Percentiles rank a stretch among this genome's conserved stretches.
These are phyloP conservation scores for Phytophthora aleatoria DNA, from an alignment of 352 stramenopile genomes.

Conservation along the genomic window DNA sequence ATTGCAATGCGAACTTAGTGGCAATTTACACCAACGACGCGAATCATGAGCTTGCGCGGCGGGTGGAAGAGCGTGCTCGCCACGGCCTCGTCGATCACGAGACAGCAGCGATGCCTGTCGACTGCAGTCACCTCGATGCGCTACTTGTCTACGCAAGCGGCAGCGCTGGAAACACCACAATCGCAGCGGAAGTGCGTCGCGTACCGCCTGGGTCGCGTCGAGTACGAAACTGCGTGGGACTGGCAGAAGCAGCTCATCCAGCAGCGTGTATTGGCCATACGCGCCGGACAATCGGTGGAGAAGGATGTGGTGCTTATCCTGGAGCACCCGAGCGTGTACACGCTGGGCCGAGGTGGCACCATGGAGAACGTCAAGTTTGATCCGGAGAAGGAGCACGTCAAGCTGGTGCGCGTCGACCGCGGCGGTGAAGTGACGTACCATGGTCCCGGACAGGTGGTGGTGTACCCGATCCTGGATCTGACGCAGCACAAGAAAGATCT, in stretches of 20 bases:
- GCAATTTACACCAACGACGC: neutral
- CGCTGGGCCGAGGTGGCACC: constrained; percentile 95
- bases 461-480: constrained; percentile 98
- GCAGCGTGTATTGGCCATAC: constrained; percentile 64
- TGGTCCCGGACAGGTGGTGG: constrained; percentile 96
- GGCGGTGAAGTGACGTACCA: constrained; percentile 99
- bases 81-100: constrained; percentile 5
- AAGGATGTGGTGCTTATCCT: constrained; percentile 57
- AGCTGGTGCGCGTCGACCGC: constrained; percentile 97
- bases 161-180: constrained; percentile 7
- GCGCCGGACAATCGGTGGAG: constrained; percentile 45
- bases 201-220: constrained; percentile 71
- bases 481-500: constrained; percentile 94
- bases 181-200: constrained; percentile 62
- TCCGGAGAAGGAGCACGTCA: constrained; percentile 59
- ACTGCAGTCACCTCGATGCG: constrained; percentile 1
- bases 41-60: constrained; percentile 16
- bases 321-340: constrained; percentile 96
- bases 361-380: constrained; percentile 87
- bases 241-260: constrained; percentile 90
- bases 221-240: constrained; percentile 86
- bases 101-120: constrained; percentile 6
- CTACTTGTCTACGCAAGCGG: constrained; percentile 11
- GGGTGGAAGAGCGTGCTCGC: constrained; percentile 14
- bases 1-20: constrained; percentile 12